Conservation (phyloP, 2,329 filamentous ascomycete genomes). For the Clonostachys rhizophaga region DNA sequence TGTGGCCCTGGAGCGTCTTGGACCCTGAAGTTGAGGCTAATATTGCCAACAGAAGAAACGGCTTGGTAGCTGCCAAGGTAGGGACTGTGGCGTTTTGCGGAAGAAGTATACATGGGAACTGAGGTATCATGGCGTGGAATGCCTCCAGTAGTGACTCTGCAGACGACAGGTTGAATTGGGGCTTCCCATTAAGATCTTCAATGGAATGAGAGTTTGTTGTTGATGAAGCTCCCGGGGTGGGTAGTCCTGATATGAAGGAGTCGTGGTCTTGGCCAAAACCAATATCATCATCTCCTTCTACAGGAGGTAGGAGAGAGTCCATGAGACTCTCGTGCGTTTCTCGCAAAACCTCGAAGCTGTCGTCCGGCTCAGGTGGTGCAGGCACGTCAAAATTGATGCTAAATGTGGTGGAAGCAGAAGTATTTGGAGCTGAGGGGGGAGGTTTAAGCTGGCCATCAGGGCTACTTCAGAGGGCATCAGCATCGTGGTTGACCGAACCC, state of each 20-base stretch:
- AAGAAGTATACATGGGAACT: constrained; percentile 38
- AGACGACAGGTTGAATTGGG: constrained; percentile 51
- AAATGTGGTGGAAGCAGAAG: constrained; percentile 41
- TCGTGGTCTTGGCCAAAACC: background rate
- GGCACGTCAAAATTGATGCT: constrained; percentile 47
- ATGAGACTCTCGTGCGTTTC: constrained; percentile 35
- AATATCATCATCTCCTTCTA: constrained; percentile 11
- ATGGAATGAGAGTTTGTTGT: constrained; percentile 22
- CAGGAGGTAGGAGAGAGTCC: constrained; percentile 27
- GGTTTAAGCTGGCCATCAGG: background rate
- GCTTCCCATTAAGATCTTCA: constrained; percentile 36
- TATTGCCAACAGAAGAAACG: constrained; percentile 50
- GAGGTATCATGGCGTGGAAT: constrained; percentile 36
- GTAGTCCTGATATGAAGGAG: constrained; percentile 2
- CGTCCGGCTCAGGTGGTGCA: constrained; percentile 25
- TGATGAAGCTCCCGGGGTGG: constrained; percentile 18
- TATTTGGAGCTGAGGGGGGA: constrained; percentile 20
- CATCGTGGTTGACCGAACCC: background rate
- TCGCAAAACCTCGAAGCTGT: constrained; percentile 35
- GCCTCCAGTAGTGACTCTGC: constrained; percentile 36
- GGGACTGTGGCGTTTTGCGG: constrained; percentile 32
- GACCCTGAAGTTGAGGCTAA: constrained; percentile 44
- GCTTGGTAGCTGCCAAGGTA: constrained; percentile 35
- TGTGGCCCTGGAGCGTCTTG: constrained; percentile 43
- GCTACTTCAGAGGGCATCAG: background rate